phyloP scores from a whole-genome alignment of 108 stramenopile genomes.

The Cylindrotheca closterium region DNA sequence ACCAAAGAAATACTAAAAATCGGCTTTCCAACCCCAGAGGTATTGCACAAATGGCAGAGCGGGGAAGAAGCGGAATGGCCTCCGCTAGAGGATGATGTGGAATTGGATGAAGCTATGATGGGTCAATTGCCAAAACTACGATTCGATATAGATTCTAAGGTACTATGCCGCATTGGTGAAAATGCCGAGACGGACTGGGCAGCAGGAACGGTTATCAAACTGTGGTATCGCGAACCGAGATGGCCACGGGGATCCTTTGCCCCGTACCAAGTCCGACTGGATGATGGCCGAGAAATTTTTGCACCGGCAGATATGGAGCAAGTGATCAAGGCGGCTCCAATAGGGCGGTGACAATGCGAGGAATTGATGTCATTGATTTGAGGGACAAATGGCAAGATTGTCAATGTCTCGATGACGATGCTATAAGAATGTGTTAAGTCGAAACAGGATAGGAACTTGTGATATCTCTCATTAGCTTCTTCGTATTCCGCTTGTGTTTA shows the following conservation, averaged over 20 bases:
- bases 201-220: constrained; percentile 63
- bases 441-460: too few relatives aligned
- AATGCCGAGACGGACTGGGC: constrained; percentile 87
- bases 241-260: constrained; percentile 87
- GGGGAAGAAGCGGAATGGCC: constrained; percentile 89
- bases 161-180: constrained; percentile 86
- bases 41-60: constrained; percentile 64
- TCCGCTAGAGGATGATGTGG: constrained; percentile 46
- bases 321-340: constrained; percentile 63
- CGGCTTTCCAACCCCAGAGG: constrained; percentile 63
- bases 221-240: constrained; percentile 85
- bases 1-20: constrained; percentile 60
- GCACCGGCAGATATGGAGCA: constrained; percentile 87
- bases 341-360: not conserved
- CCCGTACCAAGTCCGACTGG: constrained; percentile 90
- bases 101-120: too few relatives aligned
- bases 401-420: too few relatives aligned
- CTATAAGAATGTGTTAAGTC: too few relatives aligned
- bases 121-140: constrained; percentile 64
- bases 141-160: constrained; percentile 72
- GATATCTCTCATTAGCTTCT: too few relatives aligned
- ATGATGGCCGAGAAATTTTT: constrained; percentile 90
- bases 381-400: too few relatives aligned
- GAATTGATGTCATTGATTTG: too few relatives aligned
- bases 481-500: too few relatives aligned